Base-by-base conservation (phyloP, 164 flowering plant genomes). In the Berberis vulgaris region DNA sequence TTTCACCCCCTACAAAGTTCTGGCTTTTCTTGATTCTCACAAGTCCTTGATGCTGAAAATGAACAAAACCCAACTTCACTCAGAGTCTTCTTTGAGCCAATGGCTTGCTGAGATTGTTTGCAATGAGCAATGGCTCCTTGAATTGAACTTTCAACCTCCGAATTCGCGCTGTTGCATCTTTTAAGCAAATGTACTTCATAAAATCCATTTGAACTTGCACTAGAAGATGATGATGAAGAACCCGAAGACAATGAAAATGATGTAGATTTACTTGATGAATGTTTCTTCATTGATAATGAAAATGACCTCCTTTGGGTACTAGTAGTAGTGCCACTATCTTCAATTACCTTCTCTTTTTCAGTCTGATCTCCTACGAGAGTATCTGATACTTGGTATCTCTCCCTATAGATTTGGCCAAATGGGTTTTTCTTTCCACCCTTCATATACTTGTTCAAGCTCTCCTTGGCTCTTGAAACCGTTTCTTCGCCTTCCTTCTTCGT, bases 281-380 rank as follows among this genome's bases (percentile, higher is more conserved):
- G 69, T 47, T 80, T 64, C 61, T 81, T 87, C 49, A 87, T 78
- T 0, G 80, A 79, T 54, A 83, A 76, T 0, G 96, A 84, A 61
- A 91, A 85, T 0, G 92, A 85, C 73, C 71, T 82, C 58, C 92
- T 83, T 12, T 80, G 85, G 38, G 52, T 57, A 58, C 65, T 71
- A 26, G 26, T 26, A 26, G 26, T 26, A 26, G 26, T 26, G 26
- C 26, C 26, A 45, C 53, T 59, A 62, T 73, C 71, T 38, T 80
- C 77, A 66, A 46, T 38, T 65, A 62, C 76, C 74, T 47, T 69
- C 59, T 77, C 80, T n/a, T 57, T 75, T 1, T 78, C 72, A 57
- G 68, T 10, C 10, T 4, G 61, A 60, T 73, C 50, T 55, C 45
- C 11, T 3, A 49, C 43, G 46, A 26, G 66, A 52, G 60, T 66